A percentile compares a stretch with the other conserved stretches of the same genome.
Conservation (phyloP, 2,329 filamentous ascomycete species). For the Sporothrix schenckii region DNA sequence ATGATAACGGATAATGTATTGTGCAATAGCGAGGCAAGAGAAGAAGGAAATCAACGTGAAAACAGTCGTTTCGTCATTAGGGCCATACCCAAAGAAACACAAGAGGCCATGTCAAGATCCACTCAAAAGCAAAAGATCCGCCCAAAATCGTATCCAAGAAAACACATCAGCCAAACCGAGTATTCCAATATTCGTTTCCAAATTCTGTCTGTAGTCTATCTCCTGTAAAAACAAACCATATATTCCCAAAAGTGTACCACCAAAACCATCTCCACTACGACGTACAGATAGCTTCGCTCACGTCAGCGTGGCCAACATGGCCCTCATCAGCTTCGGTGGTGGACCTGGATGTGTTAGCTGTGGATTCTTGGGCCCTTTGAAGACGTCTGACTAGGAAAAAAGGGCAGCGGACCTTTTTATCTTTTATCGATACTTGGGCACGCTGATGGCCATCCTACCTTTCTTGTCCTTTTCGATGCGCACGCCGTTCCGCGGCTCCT, state of each 20-base stretch:
- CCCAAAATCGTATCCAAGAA: background rate
- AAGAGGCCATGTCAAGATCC: background rate
- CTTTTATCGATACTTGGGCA: constrained; percentile 65
- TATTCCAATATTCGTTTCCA: background rate
- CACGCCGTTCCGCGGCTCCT: constrained; percentile 59
- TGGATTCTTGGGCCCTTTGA: background rate
- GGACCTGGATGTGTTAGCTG: constrained; percentile 31
- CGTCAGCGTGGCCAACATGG: constrained; percentile 36
- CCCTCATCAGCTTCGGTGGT: constrained; percentile 33
- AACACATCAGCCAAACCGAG: background rate
- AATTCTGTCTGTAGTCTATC: background rate
- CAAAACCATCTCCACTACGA: background rate
- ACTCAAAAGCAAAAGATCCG: background rate
- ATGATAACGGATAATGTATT: background rate
- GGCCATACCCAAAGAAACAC: background rate
- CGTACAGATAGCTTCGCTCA: constrained; percentile 13
- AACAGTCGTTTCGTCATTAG: constrained; percentile 7
- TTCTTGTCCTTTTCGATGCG: constrained; percentile 86
- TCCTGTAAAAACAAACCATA: no score
- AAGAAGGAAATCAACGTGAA: background rate
- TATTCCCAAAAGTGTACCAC: background rate
- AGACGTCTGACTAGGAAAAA: background rate
- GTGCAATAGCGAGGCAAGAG: background rate
- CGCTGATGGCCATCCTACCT: constrained; percentile 91
- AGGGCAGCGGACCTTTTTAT: constrained; percentile 50